Base-by-base conservation (phyloP, 169 alveolate genomes). In the Cryptosporidium felis region DNA sequence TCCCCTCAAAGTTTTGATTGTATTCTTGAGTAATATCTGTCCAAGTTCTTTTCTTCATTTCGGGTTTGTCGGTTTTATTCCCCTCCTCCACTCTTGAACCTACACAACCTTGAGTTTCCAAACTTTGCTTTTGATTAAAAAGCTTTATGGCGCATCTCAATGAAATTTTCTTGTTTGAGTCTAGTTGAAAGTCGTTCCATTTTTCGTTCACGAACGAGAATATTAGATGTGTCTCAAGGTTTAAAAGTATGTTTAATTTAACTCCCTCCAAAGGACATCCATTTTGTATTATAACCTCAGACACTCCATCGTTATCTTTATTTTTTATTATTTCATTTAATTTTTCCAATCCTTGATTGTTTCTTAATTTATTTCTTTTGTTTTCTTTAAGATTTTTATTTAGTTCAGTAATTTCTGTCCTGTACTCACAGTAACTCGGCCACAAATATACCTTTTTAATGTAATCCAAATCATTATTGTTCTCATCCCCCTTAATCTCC, bases 341-440 rank as follows among this genome's bases (percentile, higher is more conserved):
- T n/a, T n/a, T n/a, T n/a, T n/a, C n/a, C n/a, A n/a, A n/a, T n/a
- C n/a, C n/a, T 56, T 56, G 28, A 56, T 16, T 26, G 5, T 4
- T 6, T 28, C n/a, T 56, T 0, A 30, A 28, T 26, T 28, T 23
- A 28, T 18, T 56, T 8, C 14, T 56, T 56, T 56, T n/a, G n/a
- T n/a, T n/a, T n/a, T n/a, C 32, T 30, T 56, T 28, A 28, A 30
- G 23, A 28, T 12, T 32, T 74, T 16, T n/a, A 49, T 74, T 34
- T 5, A 53, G 26, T 18, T 74, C 21, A 42, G 36, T 34, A 21
- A 42, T 30, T 4, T 42, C 44, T 16, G 44, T 5, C n/a, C 44
- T 41, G 74, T 74, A 74, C 28, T 74, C 85, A 74, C 85, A 74
- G 21, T 74, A 74, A 36, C 60, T 53, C 10, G 85, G 85, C 85